Evolutionary conservation across 1,139 yeast species (phyloP).

Genomic region (Arxiozyma heterogenica): DNA sequence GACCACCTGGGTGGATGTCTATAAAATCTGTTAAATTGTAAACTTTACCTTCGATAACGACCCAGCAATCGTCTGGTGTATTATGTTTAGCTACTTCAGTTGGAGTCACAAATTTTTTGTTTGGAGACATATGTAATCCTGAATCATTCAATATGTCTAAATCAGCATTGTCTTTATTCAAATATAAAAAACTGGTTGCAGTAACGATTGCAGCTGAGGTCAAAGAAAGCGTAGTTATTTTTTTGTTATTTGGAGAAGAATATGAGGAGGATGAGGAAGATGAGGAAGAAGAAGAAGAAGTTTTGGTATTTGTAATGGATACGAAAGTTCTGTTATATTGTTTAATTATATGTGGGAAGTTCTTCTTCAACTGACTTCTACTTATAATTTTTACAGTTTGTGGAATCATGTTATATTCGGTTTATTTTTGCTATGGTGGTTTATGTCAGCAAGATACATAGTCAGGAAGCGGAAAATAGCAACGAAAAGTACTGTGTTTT

Average conservation of each 20-base stretch:
- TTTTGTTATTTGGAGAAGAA: background rate
- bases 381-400: background rate
- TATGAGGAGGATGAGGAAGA: background rate
- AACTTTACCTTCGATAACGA: slow-evolving; percentile 73
- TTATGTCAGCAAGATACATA: background rate
- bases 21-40: slow-evolving; percentile 76
- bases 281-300: background rate
- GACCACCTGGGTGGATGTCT: slow-evolving; percentile 85
- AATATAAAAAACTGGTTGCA: background rate
- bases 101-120: slow-evolving; percentile 14
- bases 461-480: too few relatives aligned
- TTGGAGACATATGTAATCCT: background rate
- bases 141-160: background rate
- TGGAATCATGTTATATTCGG: background rate
- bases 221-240: background rate
- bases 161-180: background rate
- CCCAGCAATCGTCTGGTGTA: slow-evolving; percentile 74
- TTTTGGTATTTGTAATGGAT: background rate
- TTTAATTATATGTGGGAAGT: background rate
- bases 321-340: background rate
- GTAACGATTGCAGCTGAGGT: background rate
- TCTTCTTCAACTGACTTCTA: background rate
- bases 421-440: background rate
- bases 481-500: too few relatives aligned
- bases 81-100: slow-evolving; percentile 50